phyloP scores from a whole-genome alignment of 2,329 filamentous ascomycete genomes.

The Colletotrichum viniferum region DNA sequence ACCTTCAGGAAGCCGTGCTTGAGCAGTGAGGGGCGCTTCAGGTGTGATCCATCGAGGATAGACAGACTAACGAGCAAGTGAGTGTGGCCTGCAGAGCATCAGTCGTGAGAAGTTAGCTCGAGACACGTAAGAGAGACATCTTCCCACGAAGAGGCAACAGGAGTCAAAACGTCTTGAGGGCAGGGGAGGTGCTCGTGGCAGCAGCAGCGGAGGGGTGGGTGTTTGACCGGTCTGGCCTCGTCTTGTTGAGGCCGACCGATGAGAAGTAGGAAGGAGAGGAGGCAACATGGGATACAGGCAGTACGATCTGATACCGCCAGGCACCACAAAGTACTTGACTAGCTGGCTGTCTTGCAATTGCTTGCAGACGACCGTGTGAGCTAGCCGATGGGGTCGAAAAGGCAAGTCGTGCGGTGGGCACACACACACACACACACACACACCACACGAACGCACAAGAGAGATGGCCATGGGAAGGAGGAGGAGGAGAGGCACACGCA shows the following conservation, averaged over 20 bases:
- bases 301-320: constrained; percentile 8
- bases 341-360: not conserved
- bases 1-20: not conserved
- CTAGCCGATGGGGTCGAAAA: not conserved
- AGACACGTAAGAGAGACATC: not conserved
- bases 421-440: not conserved
- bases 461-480: not conserved
- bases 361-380: constrained; percentile 13
- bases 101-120: not conserved
- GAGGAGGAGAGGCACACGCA: not conserved
- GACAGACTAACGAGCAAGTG: not conserved
- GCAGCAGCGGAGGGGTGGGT: not conserved
- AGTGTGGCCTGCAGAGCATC: not conserved
- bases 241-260: constrained; percentile 18
- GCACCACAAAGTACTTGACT: constrained; percentile 13
- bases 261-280: constrained; percentile 7
- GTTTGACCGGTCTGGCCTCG: constrained; percentile 13
- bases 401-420: constrained; percentile 15
- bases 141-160: constrained; percentile 5
- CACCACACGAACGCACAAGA: not conserved
- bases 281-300: constrained; percentile 11
- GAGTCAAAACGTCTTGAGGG: not conserved
- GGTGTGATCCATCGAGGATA: constrained; percentile 4
- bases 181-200: not conserved
- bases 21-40: not conserved